Percentiles rank a stretch among this genome's conserved stretches.
These are phyloP conservation scores for Chloranthus sessilifolius DNA, from an alignment of 164 flowering plant genomes.

Conservation along the genomic window DNA sequence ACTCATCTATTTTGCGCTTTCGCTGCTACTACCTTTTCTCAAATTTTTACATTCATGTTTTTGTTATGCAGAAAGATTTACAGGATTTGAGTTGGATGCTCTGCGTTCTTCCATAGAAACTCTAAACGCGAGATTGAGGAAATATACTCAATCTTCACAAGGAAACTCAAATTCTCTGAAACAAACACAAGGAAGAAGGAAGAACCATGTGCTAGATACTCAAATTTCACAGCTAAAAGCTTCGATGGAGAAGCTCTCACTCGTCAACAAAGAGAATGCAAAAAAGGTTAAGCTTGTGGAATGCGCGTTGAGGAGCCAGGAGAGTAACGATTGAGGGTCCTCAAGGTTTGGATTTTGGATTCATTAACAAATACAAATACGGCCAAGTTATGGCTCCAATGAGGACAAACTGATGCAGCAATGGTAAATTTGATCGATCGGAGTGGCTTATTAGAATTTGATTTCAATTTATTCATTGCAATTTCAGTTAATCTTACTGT, in stretches of 20 bases:
- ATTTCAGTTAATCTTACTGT: too few species aligned
- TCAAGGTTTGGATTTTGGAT: constrained; percentile 1
- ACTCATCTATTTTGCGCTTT: constrained; percentile 1
- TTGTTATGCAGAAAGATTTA: constrained; percentile 57
- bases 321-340: constrained; percentile 20
- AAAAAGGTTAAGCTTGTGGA: constrained; percentile 71
- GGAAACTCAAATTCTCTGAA: constrained; percentile 22
- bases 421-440: too few species aligned
- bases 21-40: background rate
- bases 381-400: too few species aligned
- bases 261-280: constrained; percentile 71
- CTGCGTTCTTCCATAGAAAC: constrained; percentile 63
- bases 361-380: too few species aligned
- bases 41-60: background rate
- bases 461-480: too few species aligned
- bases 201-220: constrained; percentile 30
- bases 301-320: constrained; percentile 42
- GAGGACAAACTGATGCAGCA: too few species aligned
- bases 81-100: constrained; percentile 74
- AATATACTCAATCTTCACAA: constrained; percentile 37
- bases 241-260: constrained; percentile 65
- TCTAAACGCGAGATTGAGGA: constrained; percentile 53
- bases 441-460: too few species aligned
- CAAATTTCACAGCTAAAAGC: constrained; percentile 60
- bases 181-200: constrained; percentile 32